A percentile compares a stretch with the other conserved stretches of the same genome.
These are phyloP conservation scores for Mucor lusitanicus DNA, from an alignment of 371 early-diverging fungal species.

Conservation along the genomic window DNA sequence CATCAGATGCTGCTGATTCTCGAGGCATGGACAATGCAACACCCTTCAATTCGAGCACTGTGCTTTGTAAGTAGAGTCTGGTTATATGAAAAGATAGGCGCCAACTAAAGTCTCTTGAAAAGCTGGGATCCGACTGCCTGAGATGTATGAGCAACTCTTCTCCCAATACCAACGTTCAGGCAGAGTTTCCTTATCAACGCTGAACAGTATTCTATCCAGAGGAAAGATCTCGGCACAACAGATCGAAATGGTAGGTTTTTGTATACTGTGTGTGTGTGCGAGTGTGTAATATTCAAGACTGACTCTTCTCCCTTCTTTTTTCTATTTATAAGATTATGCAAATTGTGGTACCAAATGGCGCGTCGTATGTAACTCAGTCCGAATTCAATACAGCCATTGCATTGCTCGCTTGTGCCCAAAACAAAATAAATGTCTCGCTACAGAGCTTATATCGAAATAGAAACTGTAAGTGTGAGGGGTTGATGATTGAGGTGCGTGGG, in stretches of 20 bases:
- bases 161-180: constrained; percentile 46
- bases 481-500: neutral
- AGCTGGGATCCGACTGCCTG: constrained; percentile 48
- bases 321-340: constrained; percentile 34
- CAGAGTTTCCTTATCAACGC: constrained; percentile 44
- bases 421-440: constrained; percentile 47
- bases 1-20: constrained; percentile 12
- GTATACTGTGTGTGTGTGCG: neutral
- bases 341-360: constrained; percentile 49
- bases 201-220: constrained; percentile 48
- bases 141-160: constrained; percentile 53
- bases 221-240: constrained; percentile 47
- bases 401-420: constrained; percentile 70
- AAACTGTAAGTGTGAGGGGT: constrained; percentile 24
- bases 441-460: constrained; percentile 28
- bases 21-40: neutral
- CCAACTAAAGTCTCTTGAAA: neutral
- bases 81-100: neutral
- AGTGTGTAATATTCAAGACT: neutral
- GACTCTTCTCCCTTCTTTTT: neutral
- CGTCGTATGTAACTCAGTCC: constrained; percentile 54
- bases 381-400: constrained; percentile 73
- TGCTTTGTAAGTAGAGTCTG: constrained; percentile 13
- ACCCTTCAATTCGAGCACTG: constrained; percentile 5
- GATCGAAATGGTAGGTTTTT: constrained; percentile 45